phyloP scores from a whole-genome alignment of 2,329 filamentous ascomycete species.

The Furcasterigmium furcatum region DNA sequence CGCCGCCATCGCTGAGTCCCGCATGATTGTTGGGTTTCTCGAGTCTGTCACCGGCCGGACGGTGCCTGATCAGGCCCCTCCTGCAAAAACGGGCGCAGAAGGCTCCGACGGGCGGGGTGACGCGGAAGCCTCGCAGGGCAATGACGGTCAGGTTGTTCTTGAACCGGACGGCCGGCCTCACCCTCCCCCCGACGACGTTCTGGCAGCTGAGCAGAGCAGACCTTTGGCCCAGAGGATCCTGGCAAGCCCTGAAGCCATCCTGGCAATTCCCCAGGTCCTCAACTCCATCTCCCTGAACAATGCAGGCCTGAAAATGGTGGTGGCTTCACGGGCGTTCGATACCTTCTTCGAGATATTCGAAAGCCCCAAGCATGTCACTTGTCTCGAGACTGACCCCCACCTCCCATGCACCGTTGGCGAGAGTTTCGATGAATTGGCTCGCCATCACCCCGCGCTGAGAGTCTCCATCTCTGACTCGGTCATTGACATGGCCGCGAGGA shows the following conservation, averaged over 20 bases:
- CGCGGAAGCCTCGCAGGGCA: conserved; percentile 32
- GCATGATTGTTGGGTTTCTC: conserved; percentile 81
- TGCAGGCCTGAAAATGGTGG: conserved; percentile 81
- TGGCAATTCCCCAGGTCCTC: conserved; percentile 80
- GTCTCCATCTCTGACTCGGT: conserved; percentile 79
- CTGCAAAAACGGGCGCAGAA: conserved; percentile 14
- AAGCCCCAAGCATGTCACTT: conserved; percentile 82
- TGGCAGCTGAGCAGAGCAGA: conserved; percentile 26
- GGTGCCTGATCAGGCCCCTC: conserved; percentile 29
- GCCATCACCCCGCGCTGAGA: conserved; percentile 86
- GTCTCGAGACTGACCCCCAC: conserved; percentile 69
- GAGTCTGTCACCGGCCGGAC: conserved; percentile 68
- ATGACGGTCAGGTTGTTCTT: conserved; percentile 32
- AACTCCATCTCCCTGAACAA: conserved; percentile 93
- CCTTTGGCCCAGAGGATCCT: conserved; percentile 70
- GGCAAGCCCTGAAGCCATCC: conserved; percentile 84
- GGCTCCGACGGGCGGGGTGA: conserved; percentile 21
- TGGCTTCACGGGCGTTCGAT: conserved; percentile 76
- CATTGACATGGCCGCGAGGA: conserved; percentile 81
- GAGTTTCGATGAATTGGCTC: conserved; percentile 89
- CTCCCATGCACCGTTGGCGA: conserved; percentile 73
- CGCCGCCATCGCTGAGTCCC: conserved; percentile 90
- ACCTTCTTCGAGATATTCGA: conserved; percentile 97
- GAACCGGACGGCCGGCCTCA: conserved; percentile 41
- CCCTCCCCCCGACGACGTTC: conserved; percentile 47